Percentiles rank a stretch among this genome's conserved stretches.
phyloP scores from a whole-genome alignment of 176 grass and related monocot species.

The Panicum miliaceum region DNA sequence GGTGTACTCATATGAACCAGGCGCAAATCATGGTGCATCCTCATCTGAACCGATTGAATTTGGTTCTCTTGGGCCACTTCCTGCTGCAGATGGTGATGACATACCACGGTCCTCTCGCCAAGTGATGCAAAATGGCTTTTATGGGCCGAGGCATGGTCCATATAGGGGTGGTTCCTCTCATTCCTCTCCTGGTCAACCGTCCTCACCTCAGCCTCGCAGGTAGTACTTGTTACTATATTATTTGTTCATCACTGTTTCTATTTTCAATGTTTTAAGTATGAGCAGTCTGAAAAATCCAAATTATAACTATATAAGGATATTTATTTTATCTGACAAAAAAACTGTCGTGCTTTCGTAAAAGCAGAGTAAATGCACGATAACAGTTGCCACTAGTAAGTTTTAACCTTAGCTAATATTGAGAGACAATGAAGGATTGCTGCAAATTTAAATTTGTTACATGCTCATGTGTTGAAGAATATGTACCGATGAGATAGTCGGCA shows the following conservation, averaged over 20 bases:
- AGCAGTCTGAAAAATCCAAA: constrained; percentile 19
- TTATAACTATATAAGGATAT: not conserved
- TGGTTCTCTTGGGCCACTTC: constrained; percentile 66
- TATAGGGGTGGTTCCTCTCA: constrained; percentile 63
- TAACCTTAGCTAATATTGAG: constrained; percentile 7
- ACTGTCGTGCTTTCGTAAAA: not conserved
- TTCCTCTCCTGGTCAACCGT: constrained; percentile 79
- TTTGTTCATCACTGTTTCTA: constrained; percentile 29
- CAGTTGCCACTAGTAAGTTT: constrained; percentile 25
- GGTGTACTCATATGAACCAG: constrained; percentile 60
- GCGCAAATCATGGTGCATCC: constrained; percentile 44
- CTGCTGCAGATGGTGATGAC: constrained; percentile 47
- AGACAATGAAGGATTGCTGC: not conserved
- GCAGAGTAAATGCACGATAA: constrained; percentile 8
- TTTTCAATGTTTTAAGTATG: constrained; percentile 13
- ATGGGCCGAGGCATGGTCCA: constrained; percentile 57
- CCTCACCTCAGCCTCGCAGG: constrained; percentile 64
- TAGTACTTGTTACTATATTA: constrained; percentile 42
- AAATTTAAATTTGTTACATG: constrained; percentile 3
- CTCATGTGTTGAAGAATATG: not conserved
- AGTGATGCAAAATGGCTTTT: constrained; percentile 51
- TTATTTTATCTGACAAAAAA: constrained; percentile 23
- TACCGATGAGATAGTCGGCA: not conserved
- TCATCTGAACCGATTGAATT: constrained; percentile 66
- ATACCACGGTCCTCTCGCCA: constrained; percentile 32